phyloP scores from a whole-genome alignment of 345 rosid genomes.

The Moringa oleifera region DNA sequence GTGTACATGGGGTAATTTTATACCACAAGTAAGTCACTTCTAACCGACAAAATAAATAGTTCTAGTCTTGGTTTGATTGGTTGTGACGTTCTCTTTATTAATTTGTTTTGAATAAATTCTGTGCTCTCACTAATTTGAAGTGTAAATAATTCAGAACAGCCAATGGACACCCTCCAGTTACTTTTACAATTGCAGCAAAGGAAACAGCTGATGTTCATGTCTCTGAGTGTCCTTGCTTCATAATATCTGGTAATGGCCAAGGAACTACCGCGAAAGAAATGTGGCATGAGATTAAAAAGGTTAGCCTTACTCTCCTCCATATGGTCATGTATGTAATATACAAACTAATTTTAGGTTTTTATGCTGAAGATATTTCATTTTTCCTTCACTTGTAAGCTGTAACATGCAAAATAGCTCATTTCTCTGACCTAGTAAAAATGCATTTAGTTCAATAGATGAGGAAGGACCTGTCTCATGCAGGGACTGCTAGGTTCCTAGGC shows the following conservation, averaged over 20 bases:
- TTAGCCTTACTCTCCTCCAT: slow-evolving; percentile 9
- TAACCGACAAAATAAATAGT: not conserved
- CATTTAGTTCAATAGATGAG: no score
- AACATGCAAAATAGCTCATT: no score
- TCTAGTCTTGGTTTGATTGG: slow-evolving; percentile 5
- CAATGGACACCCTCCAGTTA: slow-evolving; percentile 49
- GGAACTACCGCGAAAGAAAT: slow-evolving; percentile 70
- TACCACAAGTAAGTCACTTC: slow-evolving; percentile 59
- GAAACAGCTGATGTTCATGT: slow-evolving; percentile 60
- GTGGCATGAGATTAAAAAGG: slow-evolving; percentile 94
- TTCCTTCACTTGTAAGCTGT: no score
- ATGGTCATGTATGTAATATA: no score
- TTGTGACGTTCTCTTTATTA: not conserved
- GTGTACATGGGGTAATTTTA: slow-evolving; percentile 69
- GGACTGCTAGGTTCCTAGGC: no score
- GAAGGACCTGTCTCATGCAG: no score
- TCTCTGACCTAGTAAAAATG: no score
- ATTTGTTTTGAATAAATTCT: not conserved
- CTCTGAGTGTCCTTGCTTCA: slow-evolving; percentile 67
- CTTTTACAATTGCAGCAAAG: slow-evolving; percentile 62
- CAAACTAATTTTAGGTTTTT: no score
- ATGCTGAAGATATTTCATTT: no score
- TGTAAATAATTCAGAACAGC: slow-evolving; percentile 55
- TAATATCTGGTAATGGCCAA: slow-evolving; percentile 47
- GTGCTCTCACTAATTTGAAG: slow-evolving; percentile 1